Evolutionary conservation across 352 stramenopile species (phyloP).

Genomic region (Saprolegnia diclina): DNA sequence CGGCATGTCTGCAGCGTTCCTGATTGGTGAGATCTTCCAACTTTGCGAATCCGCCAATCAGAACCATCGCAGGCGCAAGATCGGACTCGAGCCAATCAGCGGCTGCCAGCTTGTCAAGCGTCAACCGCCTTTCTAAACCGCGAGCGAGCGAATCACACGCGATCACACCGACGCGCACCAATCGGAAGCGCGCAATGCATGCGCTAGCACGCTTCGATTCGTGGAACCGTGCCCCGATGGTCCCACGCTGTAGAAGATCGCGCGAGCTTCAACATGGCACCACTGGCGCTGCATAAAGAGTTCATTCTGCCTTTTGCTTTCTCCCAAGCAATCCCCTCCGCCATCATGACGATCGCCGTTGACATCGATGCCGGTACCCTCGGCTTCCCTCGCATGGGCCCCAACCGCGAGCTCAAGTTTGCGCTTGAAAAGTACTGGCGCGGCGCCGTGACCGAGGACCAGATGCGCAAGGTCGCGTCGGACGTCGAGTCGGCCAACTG

Average conservation of each 20-base stretch:
- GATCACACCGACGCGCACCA: neutral
- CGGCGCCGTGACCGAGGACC: slow-evolving; percentile 67
- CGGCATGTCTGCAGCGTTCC: neutral
- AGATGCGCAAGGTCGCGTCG: slow-evolving; percentile 69
- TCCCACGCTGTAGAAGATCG: no score
- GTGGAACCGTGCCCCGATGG: neutral
- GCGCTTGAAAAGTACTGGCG: slow-evolving; percentile 91
- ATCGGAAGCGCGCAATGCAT: neutral
- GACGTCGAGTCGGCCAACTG: slow-evolving; percentile 81
- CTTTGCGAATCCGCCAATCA: neutral
- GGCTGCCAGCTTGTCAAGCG: neutral
- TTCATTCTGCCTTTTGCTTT: slow-evolving; percentile 24
- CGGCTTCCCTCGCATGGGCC: slow-evolving; percentile 89
- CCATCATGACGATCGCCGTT: slow-evolving; percentile 1
- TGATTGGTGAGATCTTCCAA: neutral
- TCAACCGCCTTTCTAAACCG: neutral
- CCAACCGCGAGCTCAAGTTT: slow-evolving; percentile 93
- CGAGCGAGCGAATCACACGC: no score
- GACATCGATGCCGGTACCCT: slow-evolving; percentile 71
- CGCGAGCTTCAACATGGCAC: no score
- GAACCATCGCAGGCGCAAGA: neutral
- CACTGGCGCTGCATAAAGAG: neutral
- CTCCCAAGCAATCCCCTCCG: neutral
- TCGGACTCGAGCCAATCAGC: neutral
- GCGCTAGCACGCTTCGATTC: neutral